phyloP scores from a whole-genome alignment of 768 basidiomycete species.

The Filobasidium wieringae region DNA sequence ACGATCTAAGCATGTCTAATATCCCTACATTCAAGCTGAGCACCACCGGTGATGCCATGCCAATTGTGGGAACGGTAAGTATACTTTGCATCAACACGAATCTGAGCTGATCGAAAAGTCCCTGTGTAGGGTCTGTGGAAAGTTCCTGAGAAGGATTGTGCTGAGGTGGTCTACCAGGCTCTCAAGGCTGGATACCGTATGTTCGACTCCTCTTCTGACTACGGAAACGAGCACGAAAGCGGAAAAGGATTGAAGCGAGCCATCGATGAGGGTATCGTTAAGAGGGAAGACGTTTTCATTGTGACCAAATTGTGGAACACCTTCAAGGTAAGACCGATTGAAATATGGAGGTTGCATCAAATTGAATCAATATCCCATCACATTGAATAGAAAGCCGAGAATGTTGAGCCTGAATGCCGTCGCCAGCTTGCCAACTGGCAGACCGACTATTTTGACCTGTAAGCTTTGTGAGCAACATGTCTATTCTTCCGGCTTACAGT shows the following conservation, averaged over 20 bases:
- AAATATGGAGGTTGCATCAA: neutral
- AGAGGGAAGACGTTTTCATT: conserved; percentile 77
- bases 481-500: neutral
- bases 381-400: conserved; percentile 51
- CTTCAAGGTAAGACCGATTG: conserved; percentile 39
- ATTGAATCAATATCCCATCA: too few species aligned
- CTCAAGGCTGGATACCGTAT: conserved; percentile 79
- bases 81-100: neutral
- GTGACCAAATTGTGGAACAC: conserved; percentile 90
- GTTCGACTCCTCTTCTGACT: conserved; percentile 57
- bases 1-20: too few species aligned
- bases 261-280: conserved; percentile 52
- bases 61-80: conserved; percentile 18
- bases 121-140: conserved; percentile 30
- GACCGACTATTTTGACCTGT: conserved; percentile 49
- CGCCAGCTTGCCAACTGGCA: conserved; percentile 70
- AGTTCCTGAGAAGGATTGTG: conserved; percentile 19
- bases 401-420: conserved; percentile 50
- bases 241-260: conserved; percentile 22
- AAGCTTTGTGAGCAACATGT: neutral
- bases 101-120: neutral
- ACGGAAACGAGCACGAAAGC: conserved; percentile 76
- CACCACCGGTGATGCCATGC: conserved; percentile 16
- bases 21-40: conserved; percentile 14
- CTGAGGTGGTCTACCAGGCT: conserved; percentile 66